A percentile compares a stretch with the other conserved stretches of the same genome.
Conservation (phyloP, 139 green algal species). For the Edaphochlamys debaryana region DNA sequence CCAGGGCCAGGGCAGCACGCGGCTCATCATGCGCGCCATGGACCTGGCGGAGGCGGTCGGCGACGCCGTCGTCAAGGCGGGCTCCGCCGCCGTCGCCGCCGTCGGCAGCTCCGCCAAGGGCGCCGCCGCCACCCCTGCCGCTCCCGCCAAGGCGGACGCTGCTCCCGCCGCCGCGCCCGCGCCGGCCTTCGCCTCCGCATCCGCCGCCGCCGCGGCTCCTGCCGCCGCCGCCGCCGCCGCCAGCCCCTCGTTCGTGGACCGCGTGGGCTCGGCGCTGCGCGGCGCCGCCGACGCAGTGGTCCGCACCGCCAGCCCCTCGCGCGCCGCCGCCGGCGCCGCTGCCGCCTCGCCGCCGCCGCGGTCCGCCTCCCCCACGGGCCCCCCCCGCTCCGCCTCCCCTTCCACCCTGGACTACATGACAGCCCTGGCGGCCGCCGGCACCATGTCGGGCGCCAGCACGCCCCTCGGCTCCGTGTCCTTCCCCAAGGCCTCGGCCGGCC, state of each 20-base stretch:
- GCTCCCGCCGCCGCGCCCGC: not conserved
- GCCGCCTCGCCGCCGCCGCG: too few species aligned
- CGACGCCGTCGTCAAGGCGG: not conserved
- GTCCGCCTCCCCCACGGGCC: not conserved
- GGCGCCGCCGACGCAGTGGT: not conserved
- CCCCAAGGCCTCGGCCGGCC: slow-evolving; percentile 10
- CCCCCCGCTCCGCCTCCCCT: not conserved
- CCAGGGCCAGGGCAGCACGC: not conserved
- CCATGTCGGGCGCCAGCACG: not conserved
- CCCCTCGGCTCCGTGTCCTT: not conserved
- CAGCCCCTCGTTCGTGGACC: not conserved
- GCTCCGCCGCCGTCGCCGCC: not conserved
- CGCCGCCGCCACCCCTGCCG: not conserved
- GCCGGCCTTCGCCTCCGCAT: not conserved
- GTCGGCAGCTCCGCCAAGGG: not conserved
- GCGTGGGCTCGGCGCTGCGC: not conserved
- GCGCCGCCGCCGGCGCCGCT: not conserved
- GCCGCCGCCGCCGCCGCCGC: not conserved
- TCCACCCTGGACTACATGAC: slow-evolving; percentile 11
- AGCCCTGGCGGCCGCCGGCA: slow-evolving; percentile 9
- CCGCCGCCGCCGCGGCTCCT: not conserved
- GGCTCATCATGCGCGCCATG: not conserved
- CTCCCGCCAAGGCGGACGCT: not conserved
- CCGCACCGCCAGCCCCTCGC: not conserved
- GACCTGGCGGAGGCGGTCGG: slow-evolving; percentile 36